Conservation (phyloP, 75 land plant genomes). For the Sequoia sempervirens region DNA sequence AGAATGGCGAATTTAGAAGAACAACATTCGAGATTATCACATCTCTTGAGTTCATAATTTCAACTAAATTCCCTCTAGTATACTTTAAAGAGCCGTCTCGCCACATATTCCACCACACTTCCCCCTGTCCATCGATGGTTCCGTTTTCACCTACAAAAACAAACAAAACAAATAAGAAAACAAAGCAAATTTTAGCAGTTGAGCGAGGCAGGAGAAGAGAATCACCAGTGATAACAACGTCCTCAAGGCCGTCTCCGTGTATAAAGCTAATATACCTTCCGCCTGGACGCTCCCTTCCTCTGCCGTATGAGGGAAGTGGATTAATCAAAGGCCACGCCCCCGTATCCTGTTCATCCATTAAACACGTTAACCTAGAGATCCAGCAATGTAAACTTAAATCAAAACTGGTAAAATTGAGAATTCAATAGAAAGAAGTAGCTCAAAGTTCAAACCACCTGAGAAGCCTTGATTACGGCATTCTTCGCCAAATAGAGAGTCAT, state of each 20-base stretch:
- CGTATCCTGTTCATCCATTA: slow-evolving; percentile 40
- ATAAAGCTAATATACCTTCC: slow-evolving; percentile 64
- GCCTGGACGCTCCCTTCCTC: slow-evolving; percentile 73
- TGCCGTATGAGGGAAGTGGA: slow-evolving; percentile 83
- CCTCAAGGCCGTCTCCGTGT: slow-evolving; percentile 51
- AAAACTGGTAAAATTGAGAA: neutral
- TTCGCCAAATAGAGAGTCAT: slow-evolving; percentile 78
- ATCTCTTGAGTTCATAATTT: slow-evolving; percentile 62
- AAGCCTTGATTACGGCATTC: slow-evolving; percentile 73
- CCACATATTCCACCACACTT: slow-evolving; percentile 91
- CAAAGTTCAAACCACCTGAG: slow-evolving; percentile 42
- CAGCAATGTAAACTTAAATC: neutral
- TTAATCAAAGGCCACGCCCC: slow-evolving; percentile 62
- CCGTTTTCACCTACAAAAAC: slow-evolving; percentile 75
- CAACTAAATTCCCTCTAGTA: slow-evolving; percentile 76
- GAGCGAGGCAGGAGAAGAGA: neutral
- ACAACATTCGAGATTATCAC: slow-evolving; percentile 74
- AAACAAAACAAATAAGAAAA: neutral
- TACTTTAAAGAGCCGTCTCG: slow-evolving; percentile 49
- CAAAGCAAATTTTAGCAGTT: neutral
- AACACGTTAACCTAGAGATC: neutral
- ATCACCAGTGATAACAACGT: slow-evolving; percentile 62
- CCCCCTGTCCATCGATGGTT: slow-evolving; percentile 94
- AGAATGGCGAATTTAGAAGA: slow-evolving; percentile 78
- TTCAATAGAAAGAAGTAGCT: neutral